These are phyloP conservation scores for Salix brachista DNA, from an alignment of 345 rosid genomes.

Conservation along the genomic window DNA sequence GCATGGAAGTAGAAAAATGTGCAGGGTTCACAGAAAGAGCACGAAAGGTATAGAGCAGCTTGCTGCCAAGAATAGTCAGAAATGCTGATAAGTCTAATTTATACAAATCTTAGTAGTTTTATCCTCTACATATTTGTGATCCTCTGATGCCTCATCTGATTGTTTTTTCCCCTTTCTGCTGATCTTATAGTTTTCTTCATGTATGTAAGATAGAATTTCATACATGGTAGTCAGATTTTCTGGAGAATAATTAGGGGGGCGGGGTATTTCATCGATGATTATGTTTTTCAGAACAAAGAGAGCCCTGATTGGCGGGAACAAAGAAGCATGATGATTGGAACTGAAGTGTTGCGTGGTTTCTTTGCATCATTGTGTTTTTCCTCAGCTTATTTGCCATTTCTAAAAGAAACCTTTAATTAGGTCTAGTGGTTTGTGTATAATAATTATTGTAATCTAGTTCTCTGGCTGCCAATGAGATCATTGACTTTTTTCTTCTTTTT, in stretches of 20 bases:
- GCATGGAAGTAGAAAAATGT: slow-evolving; percentile 9
- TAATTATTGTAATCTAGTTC: neutral
- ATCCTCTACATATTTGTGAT: neutral
- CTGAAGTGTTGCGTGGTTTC: neutral
- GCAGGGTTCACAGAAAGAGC: slow-evolving; percentile 17
- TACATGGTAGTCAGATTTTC: too few species aligned
- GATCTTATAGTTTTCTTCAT: too few species aligned
- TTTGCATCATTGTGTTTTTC: slow-evolving; percentile 4
- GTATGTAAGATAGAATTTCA: too few species aligned
- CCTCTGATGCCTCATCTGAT: too few species aligned
- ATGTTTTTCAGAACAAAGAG: neutral
- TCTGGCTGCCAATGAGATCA: slow-evolving; percentile 9
- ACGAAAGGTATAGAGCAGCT: slow-evolving; percentile 23
- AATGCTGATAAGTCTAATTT: slow-evolving; percentile 27
- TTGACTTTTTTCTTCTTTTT: neutral
- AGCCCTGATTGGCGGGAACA: slow-evolving; percentile 13
- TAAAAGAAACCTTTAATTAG: too few species aligned
- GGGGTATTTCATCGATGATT: neutral
- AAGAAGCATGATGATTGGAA: slow-evolving; percentile 1
- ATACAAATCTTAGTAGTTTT: neutral
- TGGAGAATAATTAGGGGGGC: too few species aligned
- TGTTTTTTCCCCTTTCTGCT: too few species aligned
- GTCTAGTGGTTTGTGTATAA: neutral
- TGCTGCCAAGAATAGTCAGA: slow-evolving; percentile 19
- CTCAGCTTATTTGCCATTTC: neutral